phyloP scores from a whole-genome alignment of 2,329 filamentous ascomycete genomes.

The Zopfia rhizophila region DNA sequence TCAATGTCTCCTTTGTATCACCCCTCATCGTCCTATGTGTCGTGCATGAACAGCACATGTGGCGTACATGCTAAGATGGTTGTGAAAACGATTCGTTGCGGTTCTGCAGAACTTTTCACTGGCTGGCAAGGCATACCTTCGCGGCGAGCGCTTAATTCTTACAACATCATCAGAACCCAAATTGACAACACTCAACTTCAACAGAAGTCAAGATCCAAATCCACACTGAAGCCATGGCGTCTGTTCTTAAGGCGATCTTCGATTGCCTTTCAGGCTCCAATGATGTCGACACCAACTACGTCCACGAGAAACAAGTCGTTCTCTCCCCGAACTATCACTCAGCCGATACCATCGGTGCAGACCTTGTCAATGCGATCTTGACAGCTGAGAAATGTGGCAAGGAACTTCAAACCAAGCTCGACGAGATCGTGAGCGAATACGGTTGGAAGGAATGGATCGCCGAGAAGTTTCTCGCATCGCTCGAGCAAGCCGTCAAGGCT shows the following conservation, averaged over 20 bases:
- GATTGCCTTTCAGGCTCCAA: constrained; percentile 23
- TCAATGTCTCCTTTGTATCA: too few relatives aligned
- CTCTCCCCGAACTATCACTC: constrained; percentile 11
- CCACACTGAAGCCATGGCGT: constrained; percentile 15
- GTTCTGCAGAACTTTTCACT: too few relatives aligned
- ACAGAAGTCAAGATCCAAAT: too few relatives aligned
- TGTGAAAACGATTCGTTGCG: too few relatives aligned
- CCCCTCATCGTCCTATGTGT: too few relatives aligned
- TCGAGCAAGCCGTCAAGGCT: constrained; percentile 36
- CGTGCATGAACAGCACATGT: too few relatives aligned
- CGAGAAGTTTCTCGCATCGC: constrained; percentile 36
- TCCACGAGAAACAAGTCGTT: constrained; percentile 27
- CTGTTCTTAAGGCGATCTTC: constrained; percentile 24
- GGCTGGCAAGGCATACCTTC: too few relatives aligned
- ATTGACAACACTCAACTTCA: too few relatives aligned
- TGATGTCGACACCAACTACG: constrained; percentile 1
- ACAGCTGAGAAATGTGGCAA: constrained; percentile 28
- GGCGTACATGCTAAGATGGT: too few relatives aligned
- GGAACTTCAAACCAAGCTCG: constrained; percentile 32
- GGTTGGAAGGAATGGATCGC: constrained; percentile 47
- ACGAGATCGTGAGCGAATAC: constrained; percentile 33
- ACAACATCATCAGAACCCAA: too few relatives aligned
- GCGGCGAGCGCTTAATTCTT: too few relatives aligned
- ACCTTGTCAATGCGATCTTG: constrained; percentile 32
- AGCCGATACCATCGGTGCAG: constrained; percentile 25